phyloP scores from a whole-genome alignment of 495 filamentous ascomycete genomes.

The Talaromyces ruber region DNA sequence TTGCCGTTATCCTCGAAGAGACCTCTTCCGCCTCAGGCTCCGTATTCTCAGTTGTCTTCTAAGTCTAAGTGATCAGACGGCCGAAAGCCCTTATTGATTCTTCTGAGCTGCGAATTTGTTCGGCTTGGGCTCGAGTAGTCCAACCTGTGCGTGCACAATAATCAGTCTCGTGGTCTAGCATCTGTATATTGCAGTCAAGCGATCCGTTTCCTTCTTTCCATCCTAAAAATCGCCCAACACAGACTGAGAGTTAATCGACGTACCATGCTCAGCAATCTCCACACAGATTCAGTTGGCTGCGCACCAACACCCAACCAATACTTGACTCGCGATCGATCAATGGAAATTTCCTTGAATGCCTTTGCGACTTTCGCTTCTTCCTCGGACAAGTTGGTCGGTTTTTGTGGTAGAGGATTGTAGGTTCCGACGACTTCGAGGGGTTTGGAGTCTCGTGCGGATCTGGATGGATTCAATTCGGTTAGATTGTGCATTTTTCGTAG shows the following conservation, averaged over 20 bases:
- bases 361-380: slow-evolving; percentile 44
- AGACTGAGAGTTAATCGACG: slow-evolving; percentile 13
- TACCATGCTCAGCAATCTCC: slow-evolving; percentile 83
- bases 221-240: neutral
- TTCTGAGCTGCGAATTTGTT: slow-evolving; percentile 2
- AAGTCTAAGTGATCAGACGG: neutral
- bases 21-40: neutral
- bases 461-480: slow-evolving; percentile 3
- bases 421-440: slow-evolving; percentile 94
- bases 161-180: neutral
- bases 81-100: neutral
- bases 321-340: slow-evolving; percentile 71
- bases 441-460: slow-evolving; percentile 67
- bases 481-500: too few relatives aligned
- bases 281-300: slow-evolving; percentile 81
- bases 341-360: slow-evolving; percentile 78
- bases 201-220: neutral
- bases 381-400: slow-evolving; percentile 52
- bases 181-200: neutral
- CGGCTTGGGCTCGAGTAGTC: slow-evolving; percentile 5
- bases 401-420: slow-evolving; percentile 80
- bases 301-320: slow-evolving; percentile 98
- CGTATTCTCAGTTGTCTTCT: neutral
- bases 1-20: neutral
- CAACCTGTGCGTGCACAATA: neutral